phyloP scores from a whole-genome alignment of 768 basidiomycete species.

The Pleurotus platypus region DNA sequence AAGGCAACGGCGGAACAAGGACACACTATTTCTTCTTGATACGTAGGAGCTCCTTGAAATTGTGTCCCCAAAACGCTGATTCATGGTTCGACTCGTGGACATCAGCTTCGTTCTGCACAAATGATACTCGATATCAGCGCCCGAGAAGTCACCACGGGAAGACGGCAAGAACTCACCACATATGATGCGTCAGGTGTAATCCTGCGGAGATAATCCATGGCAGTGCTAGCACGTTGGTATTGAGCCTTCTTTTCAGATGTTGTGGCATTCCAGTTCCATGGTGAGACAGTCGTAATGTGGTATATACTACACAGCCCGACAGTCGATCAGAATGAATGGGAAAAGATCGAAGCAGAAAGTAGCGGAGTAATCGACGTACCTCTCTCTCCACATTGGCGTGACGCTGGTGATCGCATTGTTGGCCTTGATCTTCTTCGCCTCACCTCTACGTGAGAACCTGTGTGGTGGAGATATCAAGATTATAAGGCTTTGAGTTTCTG shows the following conservation, averaged over 20 bases:
- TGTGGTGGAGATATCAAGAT: constrained; percentile 38
- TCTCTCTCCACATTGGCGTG: constrained; percentile 36
- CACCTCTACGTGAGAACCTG: constrained; percentile 26
- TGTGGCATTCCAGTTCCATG: constrained; percentile 47
- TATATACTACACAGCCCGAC: constrained; percentile 28
- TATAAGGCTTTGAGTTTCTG: constrained; percentile 34
- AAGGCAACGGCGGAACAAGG: neutral
- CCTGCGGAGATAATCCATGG: constrained; percentile 35
- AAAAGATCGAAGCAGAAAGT: neutral
- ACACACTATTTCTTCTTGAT: constrained; percentile 48
- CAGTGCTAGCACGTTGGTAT: constrained; percentile 30
- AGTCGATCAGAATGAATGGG: neutral
- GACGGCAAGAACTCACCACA: constrained; percentile 24
- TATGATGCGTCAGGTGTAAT: constrained; percentile 45
- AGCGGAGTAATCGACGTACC: neutral
- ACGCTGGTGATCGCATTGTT: constrained; percentile 24
- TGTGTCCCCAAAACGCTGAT: constrained; percentile 41
- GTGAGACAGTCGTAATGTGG: constrained; percentile 38
- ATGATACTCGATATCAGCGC: neutral
- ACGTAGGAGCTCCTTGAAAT: constrained; percentile 34
- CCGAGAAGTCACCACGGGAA: neutral
- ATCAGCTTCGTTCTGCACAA: constrained; percentile 42
- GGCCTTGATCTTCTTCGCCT: constrained; percentile 19
- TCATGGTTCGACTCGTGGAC: constrained; percentile 43
- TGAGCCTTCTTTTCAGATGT: constrained; percentile 25